Percentiles rank a stretch among this genome's conserved stretches.
Conservation (phyloP, 2,329 filamentous ascomycete species). For the Sporothrix luriei region DNA sequence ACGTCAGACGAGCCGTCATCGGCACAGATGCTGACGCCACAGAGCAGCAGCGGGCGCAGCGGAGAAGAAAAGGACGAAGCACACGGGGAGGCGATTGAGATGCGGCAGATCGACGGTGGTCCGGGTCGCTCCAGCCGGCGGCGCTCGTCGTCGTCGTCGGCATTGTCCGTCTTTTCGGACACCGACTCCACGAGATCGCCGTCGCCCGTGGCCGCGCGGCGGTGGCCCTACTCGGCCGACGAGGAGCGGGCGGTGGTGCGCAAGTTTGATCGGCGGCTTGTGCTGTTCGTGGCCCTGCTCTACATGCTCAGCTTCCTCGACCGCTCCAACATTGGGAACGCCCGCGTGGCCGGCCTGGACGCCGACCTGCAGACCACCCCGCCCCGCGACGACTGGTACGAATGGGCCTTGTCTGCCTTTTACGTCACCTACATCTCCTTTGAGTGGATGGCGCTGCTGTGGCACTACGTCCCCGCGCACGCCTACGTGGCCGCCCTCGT, state of each 20-base stretch:
- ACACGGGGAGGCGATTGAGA: constrained; percentile 22
- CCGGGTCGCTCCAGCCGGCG: neutral
- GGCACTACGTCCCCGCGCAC: constrained; percentile 62
- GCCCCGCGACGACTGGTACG: constrained; percentile 54
- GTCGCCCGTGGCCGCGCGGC: constrained; percentile 31
- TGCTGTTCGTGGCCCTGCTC: constrained; percentile 77
- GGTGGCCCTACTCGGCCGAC: constrained; percentile 56
- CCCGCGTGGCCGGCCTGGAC: constrained; percentile 65
- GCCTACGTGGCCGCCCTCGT: constrained; percentile 65
- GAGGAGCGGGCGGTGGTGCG: constrained; percentile 72
- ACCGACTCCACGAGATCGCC: neutral
- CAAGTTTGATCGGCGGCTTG: constrained; percentile 76
- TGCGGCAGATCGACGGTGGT: constrained; percentile 19
- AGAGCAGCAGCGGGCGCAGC: constrained; percentile 33
- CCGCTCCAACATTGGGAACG: constrained; percentile 72
- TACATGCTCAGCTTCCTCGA: constrained; percentile 87
- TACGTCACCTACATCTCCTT: constrained; percentile 66
- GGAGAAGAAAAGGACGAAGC: constrained; percentile 1
- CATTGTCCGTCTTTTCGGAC: constrained; percentile 5
- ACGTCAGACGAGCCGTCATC: constrained; percentile 26
- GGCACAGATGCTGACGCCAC: constrained; percentile 31
- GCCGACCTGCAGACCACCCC: constrained; percentile 58
- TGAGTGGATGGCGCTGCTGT: constrained; percentile 67
- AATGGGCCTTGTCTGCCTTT: constrained; percentile 63
- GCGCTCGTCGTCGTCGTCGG: neutral